Conservation (phyloP, 2,329 filamentous ascomycete species). For the Fusarium sulawesiense region DNA sequence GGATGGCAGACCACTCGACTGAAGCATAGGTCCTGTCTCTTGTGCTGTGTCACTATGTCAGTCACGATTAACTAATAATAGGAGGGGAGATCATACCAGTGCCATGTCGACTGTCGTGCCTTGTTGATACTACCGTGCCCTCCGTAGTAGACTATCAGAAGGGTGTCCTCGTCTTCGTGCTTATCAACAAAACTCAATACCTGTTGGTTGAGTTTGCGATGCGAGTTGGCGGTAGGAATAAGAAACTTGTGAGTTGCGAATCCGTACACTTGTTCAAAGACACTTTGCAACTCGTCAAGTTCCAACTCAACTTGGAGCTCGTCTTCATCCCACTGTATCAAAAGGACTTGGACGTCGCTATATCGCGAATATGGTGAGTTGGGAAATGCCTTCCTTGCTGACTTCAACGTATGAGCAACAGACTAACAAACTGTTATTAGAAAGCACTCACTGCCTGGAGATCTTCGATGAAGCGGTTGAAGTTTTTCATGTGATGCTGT, state of each 20-base stretch:
- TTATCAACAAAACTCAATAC: conserved; percentile 42
- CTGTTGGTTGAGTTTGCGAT: conserved; percentile 43
- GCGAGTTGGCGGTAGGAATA: conserved; percentile 43
- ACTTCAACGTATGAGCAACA: conserved; percentile 24
- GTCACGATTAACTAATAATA: background rate
- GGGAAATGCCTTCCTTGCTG: conserved; percentile 43
- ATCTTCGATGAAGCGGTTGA: conserved; percentile 39
- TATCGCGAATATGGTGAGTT: conserved; percentile 45
- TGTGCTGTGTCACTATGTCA: conserved; percentile 39
- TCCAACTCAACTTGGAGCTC: conserved; percentile 44
- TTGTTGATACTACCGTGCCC: conserved; percentile 45
- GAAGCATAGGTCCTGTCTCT: conserved; percentile 41
- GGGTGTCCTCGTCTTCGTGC: conserved; percentile 44
- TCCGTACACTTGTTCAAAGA: conserved; percentile 38
- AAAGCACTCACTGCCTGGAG: conserved; percentile 34
- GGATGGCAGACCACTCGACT: conserved; percentile 46
- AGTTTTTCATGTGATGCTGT: conserved; percentile 43
- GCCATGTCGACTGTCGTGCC: conserved; percentile 44
- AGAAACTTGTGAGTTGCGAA: conserved; percentile 41
- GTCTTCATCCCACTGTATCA: conserved; percentile 46
- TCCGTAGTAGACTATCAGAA: conserved; percentile 45
- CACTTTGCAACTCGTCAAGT: conserved; percentile 36
- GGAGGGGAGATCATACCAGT: conserved; percentile 32
- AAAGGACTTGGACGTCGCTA: conserved; percentile 41
- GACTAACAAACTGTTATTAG: background rate